phyloP scores from a whole-genome alignment of 225 moss, liverwort and hornwort species.

The Anthoceros angustus region DNA sequence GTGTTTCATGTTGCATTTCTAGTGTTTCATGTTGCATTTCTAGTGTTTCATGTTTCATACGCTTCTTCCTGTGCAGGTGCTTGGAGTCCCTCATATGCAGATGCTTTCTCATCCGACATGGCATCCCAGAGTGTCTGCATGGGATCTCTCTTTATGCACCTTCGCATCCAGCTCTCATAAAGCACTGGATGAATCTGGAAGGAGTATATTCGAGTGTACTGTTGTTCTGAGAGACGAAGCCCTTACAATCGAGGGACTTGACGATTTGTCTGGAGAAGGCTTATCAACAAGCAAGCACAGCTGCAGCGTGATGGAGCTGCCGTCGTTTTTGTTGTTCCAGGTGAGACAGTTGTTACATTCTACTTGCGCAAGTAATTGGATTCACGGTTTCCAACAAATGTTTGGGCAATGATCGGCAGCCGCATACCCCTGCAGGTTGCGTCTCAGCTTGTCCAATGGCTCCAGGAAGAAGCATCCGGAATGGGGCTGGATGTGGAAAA shows the following conservation, averaged over 20 bases:
- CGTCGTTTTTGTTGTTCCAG: constrained; percentile 72
- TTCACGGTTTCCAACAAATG: neutral
- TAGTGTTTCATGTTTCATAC: neutral
- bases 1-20: neutral
- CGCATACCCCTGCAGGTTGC: constrained; percentile 52
- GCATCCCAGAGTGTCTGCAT: constrained; percentile 84
- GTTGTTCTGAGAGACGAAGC: constrained; percentile 69
- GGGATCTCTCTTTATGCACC: constrained; percentile 75
- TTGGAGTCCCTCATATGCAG: constrained; percentile 60
- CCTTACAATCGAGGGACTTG: constrained; percentile 57
- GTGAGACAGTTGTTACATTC: constrained; percentile 15
- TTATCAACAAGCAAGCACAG: constrained; percentile 31
- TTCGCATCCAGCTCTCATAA: constrained; percentile 18
- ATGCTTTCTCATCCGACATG: constrained; percentile 75
- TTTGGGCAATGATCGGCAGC: neutral
- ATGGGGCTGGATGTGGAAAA: constrained; percentile 64
- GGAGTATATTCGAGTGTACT: constrained; percentile 50
- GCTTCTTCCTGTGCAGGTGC: constrained; percentile 29
- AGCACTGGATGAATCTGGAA: constrained; percentile 12
- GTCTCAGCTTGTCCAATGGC: constrained; percentile 61
- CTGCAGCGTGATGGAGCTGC: constrained; percentile 54
- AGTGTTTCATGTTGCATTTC: neutral
- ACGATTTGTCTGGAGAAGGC: constrained; percentile 31
- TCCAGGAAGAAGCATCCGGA: constrained; percentile 51
- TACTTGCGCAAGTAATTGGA: neutral